Percentiles rank a stretch among this genome's conserved stretches.
Evolutionary conservation across 169 alveolate species (phyloP).

Genomic region (Plasmodium vivax): DNA sequence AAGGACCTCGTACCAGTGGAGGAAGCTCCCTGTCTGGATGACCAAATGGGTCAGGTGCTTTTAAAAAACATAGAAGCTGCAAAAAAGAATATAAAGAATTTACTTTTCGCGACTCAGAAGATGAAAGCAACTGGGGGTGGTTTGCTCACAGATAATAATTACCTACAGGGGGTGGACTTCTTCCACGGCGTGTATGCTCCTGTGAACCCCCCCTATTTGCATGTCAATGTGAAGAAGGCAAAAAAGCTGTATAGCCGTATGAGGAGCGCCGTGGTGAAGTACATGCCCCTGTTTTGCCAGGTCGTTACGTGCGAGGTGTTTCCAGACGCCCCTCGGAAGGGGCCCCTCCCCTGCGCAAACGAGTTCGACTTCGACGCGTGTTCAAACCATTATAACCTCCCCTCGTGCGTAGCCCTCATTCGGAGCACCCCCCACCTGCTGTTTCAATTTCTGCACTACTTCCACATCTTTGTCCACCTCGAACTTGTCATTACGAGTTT

Average conservation of each 20-base stretch:
- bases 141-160: slow-evolving; percentile 32
- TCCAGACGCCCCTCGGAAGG: neutral
- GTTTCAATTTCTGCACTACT: slow-evolving; percentile 32
- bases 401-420: neutral
- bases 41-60: neutral
- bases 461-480: slow-evolving; percentile 23
- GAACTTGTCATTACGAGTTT: slow-evolving; percentile 41
- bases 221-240: slow-evolving; percentile 38
- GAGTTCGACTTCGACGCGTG: neutral
- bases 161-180: neutral
- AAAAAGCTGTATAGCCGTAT: slow-evolving; percentile 41
- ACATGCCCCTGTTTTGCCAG: neutral
- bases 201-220: slow-evolving; percentile 3
- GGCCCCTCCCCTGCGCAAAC: neutral
- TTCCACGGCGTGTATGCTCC: neutral
- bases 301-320: neutral
- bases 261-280: slow-evolving; percentile 17
- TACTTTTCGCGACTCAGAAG: neutral
- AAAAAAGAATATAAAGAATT: slow-evolving; percentile 19
- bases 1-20: neutral
- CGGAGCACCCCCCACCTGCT: neutral
- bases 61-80: slow-evolving; percentile 6
- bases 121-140: neutral
- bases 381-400: neutral
- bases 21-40: neutral